These are phyloP conservation scores for Calonectria hawksworthii DNA, from an alignment of 2,329 filamentous ascomycete genomes.

Conservation along the genomic window DNA sequence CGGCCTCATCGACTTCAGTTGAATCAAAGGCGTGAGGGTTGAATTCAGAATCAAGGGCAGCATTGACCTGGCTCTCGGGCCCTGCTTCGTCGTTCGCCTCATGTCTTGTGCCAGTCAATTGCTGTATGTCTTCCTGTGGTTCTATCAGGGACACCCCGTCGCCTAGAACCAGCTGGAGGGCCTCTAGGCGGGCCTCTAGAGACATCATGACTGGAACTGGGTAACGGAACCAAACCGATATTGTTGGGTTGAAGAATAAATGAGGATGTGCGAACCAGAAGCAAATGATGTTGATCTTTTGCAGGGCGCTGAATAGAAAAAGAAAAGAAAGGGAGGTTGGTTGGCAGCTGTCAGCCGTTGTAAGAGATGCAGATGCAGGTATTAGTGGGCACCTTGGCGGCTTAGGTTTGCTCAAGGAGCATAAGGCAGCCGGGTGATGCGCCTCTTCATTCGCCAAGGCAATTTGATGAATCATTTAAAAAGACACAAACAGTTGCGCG, in stretches of 20 bases:
- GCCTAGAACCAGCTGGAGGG: conserved; percentile 39
- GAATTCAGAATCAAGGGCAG: neutral
- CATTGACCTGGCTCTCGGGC: neutral
- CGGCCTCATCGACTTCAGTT: conserved; percentile 12
- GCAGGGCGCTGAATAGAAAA: too few species aligned
- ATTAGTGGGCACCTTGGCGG: neutral
- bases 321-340: neutral
- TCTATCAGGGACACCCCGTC: conserved; percentile 36
- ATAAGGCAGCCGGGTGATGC: neutral
- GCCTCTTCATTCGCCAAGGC: neutral
- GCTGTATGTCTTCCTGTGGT: conserved; percentile 5
- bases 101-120: neutral
- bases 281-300: neutral
- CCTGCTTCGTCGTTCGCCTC: neutral
- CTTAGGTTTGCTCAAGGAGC: neutral
- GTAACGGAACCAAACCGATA: neutral
- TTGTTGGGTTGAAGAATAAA: neutral
- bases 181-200: conserved; percentile 36
- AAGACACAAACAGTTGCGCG: neutral
- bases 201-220: conserved; percentile 32
- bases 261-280: neutral
- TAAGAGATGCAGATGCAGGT: neutral
- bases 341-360: neutral
- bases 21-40: neutral
- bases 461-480: neutral